Conservation (phyloP, 345 rosid species). For the Lepidium sativum region DNA sequence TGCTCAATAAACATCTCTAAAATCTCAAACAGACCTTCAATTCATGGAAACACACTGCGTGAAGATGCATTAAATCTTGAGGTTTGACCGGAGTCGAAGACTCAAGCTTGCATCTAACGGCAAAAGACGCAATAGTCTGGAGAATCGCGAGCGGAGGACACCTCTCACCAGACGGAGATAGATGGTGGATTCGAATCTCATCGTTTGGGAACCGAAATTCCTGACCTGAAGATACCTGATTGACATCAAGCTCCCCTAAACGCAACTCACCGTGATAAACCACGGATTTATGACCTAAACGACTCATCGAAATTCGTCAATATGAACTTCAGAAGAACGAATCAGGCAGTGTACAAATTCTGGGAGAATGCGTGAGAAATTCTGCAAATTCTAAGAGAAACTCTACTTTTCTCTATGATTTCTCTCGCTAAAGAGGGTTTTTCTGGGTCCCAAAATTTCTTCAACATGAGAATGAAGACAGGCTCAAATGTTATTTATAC, state of each 20-base stretch:
- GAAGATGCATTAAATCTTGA: slow-evolving; percentile 65
- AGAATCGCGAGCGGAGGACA: slow-evolving; percentile 92
- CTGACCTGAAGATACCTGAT: slow-evolving; percentile 39
- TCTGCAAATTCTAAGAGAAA: slow-evolving; percentile 1
- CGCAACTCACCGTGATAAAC: slow-evolving; percentile 72
- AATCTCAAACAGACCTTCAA: slow-evolving; percentile 42
- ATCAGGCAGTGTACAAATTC: not conserved
- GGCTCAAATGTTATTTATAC: slow-evolving; percentile 30
- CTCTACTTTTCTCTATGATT: slow-evolving; percentile 1
- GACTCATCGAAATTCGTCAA: slow-evolving; percentile 42
- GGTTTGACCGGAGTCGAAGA: slow-evolving; percentile 53
- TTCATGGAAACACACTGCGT: slow-evolving; percentile 85
- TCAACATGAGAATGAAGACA: not conserved
- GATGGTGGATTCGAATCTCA: slow-evolving; percentile 82
- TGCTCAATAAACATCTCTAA: not conserved
- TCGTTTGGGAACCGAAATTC: slow-evolving; percentile 75
- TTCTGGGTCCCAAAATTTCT: slow-evolving; percentile 7
- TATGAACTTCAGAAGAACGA: not conserved
- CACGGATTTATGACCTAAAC: slow-evolving; percentile 69
- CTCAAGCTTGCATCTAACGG: slow-evolving; percentile 91
- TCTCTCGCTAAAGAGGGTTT: slow-evolving; percentile 13
- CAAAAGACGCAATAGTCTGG: slow-evolving; percentile 67
- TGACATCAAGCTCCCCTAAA: slow-evolving; percentile 75
- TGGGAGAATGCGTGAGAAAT: slow-evolving; percentile 19
- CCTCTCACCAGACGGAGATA: slow-evolving; percentile 66